These are phyloP conservation scores for Diaporthe ilicicola DNA, from an alignment of 2,329 filamentous ascomycete genomes.

Conservation along the genomic window DNA sequence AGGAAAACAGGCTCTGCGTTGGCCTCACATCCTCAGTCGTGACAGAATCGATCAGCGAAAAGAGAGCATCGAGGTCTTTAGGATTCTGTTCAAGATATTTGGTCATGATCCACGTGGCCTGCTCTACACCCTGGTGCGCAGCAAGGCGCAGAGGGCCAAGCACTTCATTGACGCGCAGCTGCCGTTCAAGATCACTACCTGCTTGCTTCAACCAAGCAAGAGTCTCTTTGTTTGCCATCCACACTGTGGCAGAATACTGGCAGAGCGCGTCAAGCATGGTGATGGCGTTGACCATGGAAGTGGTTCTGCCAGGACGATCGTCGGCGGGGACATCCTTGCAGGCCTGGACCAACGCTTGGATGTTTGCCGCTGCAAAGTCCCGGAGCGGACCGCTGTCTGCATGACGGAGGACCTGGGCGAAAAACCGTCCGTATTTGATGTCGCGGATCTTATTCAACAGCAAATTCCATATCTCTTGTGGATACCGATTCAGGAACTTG, in stretches of 20 bases:
- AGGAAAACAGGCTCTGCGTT: constrained; percentile 78
- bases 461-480: constrained; percentile 84
- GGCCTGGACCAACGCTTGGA: constrained; percentile 74
- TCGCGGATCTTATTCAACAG: constrained; percentile 84
- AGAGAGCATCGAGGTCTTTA: constrained; percentile 82
- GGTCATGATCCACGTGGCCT: constrained; percentile 85
- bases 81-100: constrained; percentile 79
- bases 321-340: constrained; percentile 71
- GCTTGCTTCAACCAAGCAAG: constrained; percentile 69
- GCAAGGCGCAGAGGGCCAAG: constrained; percentile 79
- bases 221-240: constrained; percentile 74
- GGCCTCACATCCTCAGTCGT: constrained; percentile 84
- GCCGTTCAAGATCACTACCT: constrained; percentile 81
- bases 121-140: constrained; percentile 88
- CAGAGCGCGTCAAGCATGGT: constrained; percentile 84
- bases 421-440: constrained; percentile 86
- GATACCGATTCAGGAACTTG: constrained; percentile 92
- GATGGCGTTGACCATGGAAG: constrained; percentile 85
- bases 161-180: constrained; percentile 75
- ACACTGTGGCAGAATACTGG: constrained; percentile 70
- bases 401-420: constrained; percentile 85
- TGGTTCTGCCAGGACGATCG: constrained; percentile 73
- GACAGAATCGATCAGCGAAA: constrained; percentile 83
- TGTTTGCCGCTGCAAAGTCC: constrained; percentile 76
- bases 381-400: constrained; percentile 78